phyloP scores from a whole-genome alignment of 2,329 filamentous ascomycete genomes.

The Colletotrichum horii region DNA sequence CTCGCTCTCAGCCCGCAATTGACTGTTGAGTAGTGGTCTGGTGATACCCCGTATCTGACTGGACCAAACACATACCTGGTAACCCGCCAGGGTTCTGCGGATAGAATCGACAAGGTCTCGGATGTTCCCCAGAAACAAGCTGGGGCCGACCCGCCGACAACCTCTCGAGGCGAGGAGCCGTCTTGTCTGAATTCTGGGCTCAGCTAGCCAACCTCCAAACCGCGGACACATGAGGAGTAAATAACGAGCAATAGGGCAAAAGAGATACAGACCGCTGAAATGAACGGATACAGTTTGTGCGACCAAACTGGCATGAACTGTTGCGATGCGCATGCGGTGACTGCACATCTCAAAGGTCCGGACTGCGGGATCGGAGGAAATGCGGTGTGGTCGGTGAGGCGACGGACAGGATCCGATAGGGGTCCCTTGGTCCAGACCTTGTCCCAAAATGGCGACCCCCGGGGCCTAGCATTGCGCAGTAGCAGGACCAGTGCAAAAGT shows the following conservation, averaged over 20 bases:
- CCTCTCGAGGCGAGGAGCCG: not conserved
- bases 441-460: not conserved
- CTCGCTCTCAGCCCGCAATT: not conserved
- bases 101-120: not conserved
- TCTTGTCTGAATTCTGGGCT: not conserved
- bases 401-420: constrained; percentile 4
- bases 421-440: not conserved
- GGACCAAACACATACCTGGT: not conserved
- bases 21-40: not conserved
- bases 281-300: not conserved
- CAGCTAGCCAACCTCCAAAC: not conserved
- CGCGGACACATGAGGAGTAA: not conserved
- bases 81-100: too few relatives aligned
- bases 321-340: not conserved
- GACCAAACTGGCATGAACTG: not conserved
- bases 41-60: not conserved
- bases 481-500: not conserved
- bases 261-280: not conserved
- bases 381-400: constrained; percentile 8
- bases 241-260: not conserved
- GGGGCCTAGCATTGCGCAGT: not conserved
- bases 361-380: constrained; percentile 5
- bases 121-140: not conserved
- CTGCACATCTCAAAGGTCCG: not conserved
- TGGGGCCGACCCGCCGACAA: not conserved